Base-by-base conservation (phyloP, 164 flowering plant genomes). In the Magnolia kwangsiensis region DNA sequence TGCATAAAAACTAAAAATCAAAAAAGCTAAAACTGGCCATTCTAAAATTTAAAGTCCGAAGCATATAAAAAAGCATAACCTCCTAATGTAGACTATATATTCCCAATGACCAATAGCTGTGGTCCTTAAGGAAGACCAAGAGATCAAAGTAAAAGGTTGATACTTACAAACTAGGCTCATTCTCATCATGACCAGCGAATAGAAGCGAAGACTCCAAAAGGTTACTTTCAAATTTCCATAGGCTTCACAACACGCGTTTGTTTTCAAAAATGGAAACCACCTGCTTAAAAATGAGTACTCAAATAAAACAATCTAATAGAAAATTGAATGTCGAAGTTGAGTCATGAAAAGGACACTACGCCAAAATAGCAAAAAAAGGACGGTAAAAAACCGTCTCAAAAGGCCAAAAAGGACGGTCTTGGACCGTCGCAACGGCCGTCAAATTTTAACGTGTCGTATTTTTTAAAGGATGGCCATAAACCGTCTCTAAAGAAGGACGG, bases 171-270 rank as follows among this genome's bases (percentile, higher is more conserved):
- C 98, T 89, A 58, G 99, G 98, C 1, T 96, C 99, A 79, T 96
- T 86, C 83, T 92, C 98, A 84, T 96, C 99, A 82, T 91, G 96
- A 37, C 99, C 99, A 82, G 99, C 99, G 87, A 96, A 94, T 69
- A 96, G 95, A 85, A 94, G 96, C 77, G 99, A 23, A 92, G 11
- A 96, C 99, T 31, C 99, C 99, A 86, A 84, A 96, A 96, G 67
- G 99, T 98, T 75, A 97, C 99, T 80, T 94, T 94, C 63, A 96
- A 89, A 85, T 94, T 94, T 78, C 90, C 99, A 82, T 98, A 96
- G 50, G 97, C 97, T 84, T 88, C 98, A 84, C 99, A 94, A 75
- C 99, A 96, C 79, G 99, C 99, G 74, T 82, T 85, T 79, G 80
- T 91, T 50, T 69, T 86, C 80, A 94, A 78, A 80, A 96, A 94